Evolutionary conservation across 179 eudicot species (phyloP), one percentile per base, ranked within the genome.

Genomic region (Nepenthes alata): DNA sequence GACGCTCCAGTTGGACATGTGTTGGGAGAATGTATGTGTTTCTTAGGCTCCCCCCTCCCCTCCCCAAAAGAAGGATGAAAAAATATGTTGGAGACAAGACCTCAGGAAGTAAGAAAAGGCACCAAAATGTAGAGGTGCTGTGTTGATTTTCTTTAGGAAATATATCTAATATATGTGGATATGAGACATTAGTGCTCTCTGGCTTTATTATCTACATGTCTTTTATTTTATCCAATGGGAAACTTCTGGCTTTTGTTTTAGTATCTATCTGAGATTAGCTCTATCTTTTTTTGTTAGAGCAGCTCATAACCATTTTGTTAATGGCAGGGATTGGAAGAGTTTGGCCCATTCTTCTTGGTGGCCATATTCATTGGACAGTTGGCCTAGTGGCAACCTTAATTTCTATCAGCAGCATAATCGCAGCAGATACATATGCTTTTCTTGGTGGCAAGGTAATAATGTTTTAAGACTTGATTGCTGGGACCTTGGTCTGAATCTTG

Each of bases 381-480:
- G 98, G 97, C 64, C 95, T 93, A 65, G 93, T 93, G 70, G 88
- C 97, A 64, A 83, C 94, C 15, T 75, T 93, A 61, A 76, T 85
- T 72, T 76, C 94, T 51, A 54, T 93, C 50, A 85, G 98, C 77
- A 85, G 97, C 76, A 81, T 93, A 61, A 87, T 93, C 75, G 98
- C 98, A 6, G 98, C 98, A 47, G 98, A 93, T 77, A 93, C 98
- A 50, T 93, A 2, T 83, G 97, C 98, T 62, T 93, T 86, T 72
- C 69, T 82, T 68, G 97, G 97, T 61, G 98, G 98, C 63, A 93
- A 89, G 94, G 98, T 87, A 79, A 55, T 68, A 11, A 15, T 62
- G 35, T 57, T 70, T 63, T 61, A 38, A 37, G 36, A 8, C 59
- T 57, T 57, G n/a, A 34, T 57, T 37, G 13, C n/a, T 13, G 15